These are phyloP conservation scores for Scutellaria minor DNA, from an alignment of 257 asterid genomes.

Conservation along the genomic window DNA sequence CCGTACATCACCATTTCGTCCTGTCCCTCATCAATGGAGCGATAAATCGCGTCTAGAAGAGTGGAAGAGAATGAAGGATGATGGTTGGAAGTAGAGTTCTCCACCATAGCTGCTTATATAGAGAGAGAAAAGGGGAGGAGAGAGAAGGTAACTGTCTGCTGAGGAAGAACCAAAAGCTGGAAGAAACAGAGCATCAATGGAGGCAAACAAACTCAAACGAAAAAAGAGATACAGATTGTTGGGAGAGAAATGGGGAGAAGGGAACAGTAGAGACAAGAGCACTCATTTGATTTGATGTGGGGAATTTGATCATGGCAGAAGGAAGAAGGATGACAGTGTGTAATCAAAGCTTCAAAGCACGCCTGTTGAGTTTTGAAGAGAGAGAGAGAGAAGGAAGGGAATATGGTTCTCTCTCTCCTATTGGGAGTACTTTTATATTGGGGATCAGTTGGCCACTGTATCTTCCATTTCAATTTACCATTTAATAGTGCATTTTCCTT, in stretches of 20 bases:
- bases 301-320: constrained; percentile 31
- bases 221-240: background rate
- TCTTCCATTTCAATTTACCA: constrained; percentile 28
- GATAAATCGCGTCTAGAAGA: constrained; percentile 75
- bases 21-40: constrained; percentile 68
- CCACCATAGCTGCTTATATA: constrained; percentile 37
- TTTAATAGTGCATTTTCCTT: background rate
- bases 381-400: constrained; percentile 12
- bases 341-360: constrained; percentile 45
- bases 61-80: constrained; percentile 79
- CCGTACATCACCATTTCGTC: constrained; percentile 40
- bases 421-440: constrained; percentile 35
- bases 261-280: constrained; percentile 50
- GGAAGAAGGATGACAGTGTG: constrained; percentile 22
- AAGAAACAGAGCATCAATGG: constrained; percentile 33
- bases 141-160: constrained; percentile 56
- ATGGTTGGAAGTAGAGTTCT: constrained; percentile 37
- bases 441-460: background rate
- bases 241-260: constrained; percentile 33
- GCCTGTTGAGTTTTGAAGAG: constrained; percentile 33
- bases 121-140: background rate
- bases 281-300: constrained; percentile 54
- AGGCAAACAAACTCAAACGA: constrained; percentile 23
- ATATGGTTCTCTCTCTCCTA: constrained; percentile 29
- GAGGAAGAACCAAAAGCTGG: constrained; percentile 61